Evolutionary conservation across 1,284 basidiomycete species (phyloP).

Genomic region (Entoloma clypeatum): DNA sequence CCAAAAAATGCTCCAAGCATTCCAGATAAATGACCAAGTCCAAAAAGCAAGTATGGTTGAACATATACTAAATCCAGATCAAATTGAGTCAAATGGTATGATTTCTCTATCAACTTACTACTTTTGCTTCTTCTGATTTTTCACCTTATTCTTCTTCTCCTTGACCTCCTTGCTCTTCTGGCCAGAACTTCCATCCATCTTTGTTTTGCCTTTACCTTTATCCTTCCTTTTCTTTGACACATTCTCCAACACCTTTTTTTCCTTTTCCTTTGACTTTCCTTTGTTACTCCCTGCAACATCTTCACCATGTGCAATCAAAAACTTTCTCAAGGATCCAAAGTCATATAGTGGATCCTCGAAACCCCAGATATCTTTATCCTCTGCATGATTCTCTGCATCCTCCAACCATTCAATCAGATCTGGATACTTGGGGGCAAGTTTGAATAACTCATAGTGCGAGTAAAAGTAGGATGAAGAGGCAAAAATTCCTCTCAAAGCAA

Average conservation of each 20-base stretch:
- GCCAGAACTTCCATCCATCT: neutral
- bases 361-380: constrained; percentile 1
- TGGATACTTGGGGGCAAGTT: neutral
- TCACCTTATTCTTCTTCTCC: constrained; percentile 3
- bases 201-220: too few relatives aligned
- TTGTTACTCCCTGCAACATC: too few relatives aligned
- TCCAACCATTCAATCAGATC: constrained; percentile 1
- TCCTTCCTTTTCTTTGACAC: too few relatives aligned
- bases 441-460: neutral
- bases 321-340: neutral
- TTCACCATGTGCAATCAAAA: too few relatives aligned
- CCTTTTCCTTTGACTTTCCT: too few relatives aligned
- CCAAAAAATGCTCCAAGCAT: too few relatives aligned
- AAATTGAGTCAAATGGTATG: too few relatives aligned
- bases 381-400: neutral
- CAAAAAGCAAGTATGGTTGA: neutral
- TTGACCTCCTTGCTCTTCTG: constrained; percentile 6
- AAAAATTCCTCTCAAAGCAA: neutral
- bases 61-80: neutral
- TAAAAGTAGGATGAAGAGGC: neutral
- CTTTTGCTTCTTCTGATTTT: neutral
- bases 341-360: neutral
- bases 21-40: neutral
- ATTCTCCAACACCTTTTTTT: too few relatives aligned
- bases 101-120: neutral